Base-by-base conservation (phyloP, 805 yeast species). In the Candida lessepsii region DNA sequence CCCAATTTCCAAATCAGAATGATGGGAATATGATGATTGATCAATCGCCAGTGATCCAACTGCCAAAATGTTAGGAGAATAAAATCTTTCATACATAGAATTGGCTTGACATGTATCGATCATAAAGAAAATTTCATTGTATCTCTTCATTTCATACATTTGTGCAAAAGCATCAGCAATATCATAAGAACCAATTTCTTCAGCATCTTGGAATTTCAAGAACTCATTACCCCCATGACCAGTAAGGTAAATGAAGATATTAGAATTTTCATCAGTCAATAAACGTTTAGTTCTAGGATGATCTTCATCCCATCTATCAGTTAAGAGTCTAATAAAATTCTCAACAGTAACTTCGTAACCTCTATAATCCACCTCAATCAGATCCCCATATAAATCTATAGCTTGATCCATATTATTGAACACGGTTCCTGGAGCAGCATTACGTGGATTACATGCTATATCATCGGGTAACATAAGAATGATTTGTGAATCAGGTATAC, bases 141-240 rank as follows among this genome's bases (percentile, higher is more conserved):
- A 93, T 41, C 99, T 74, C 51, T 86, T 85, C 76, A 90, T 90
- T 59, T 91, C 96, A 67, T 87, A 80, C 99, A 93, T 93, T 60
- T 93, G 97, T 38, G 80, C 95, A 65, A 93, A 87, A 2, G 98
- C 98, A 64, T 93, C 96, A 1, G 99, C 98, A 46, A 93, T 76
- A 63, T 93, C 99, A 66, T 87, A 83, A 8, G 96, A 81, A 2
- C 96, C 89, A 42, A 93, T 89, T 56, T 93, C 99, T 60, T 93
- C 99, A 9, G 98, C 96, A 58, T 93, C 99, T 66, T 93, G 99
- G 61, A 93, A 93, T 63, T 93, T 93, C 53, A 93, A 75, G 61
- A 93, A 93, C 61, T 93, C 98, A 54, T 90, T 88, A 38, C 99
- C 99, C 17, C 99, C 99, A 62, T 93, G 99, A 17, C 99, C 99